A percentile compares a stretch with the other conserved stretches of the same genome.
Evolutionary conservation across 768 basidiomycete species (phyloP).

Genomic region (Xerocomellus dryophilus): DNA sequence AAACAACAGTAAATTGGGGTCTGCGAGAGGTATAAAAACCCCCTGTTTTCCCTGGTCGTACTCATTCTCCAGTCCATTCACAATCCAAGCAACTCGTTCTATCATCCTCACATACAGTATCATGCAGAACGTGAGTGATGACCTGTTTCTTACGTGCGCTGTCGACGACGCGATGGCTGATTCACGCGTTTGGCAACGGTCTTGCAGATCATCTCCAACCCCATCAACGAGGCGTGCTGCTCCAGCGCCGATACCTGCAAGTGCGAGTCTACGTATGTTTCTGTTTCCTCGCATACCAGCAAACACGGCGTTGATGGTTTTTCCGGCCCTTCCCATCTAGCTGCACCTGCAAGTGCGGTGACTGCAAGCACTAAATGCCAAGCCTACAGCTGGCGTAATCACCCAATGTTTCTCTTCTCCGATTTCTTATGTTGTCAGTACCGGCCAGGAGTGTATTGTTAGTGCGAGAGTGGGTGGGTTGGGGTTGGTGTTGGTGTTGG

Average conservation of each 20-base stretch:
- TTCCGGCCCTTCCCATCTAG: background rate
- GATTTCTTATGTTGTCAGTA: too few relatives aligned
- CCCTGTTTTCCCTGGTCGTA: too few relatives aligned
- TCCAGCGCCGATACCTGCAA: background rate
- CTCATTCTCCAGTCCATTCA: background rate
- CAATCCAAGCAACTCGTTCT: background rate
- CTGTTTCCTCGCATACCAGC: background rate
- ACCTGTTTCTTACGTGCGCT: background rate
- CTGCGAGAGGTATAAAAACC: conserved; percentile 4
- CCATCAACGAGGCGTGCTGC: conserved; percentile 18
- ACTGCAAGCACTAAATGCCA: conserved; percentile 15
- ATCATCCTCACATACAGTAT: background rate
- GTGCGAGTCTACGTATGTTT: conserved; percentile 8
- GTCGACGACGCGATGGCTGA: background rate
- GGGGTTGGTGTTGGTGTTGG: too few relatives aligned
- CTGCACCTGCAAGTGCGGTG: conserved; percentile 13
- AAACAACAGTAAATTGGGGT: conserved; percentile 1
- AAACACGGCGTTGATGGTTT: background rate
- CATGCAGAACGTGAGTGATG: conserved; percentile 18
- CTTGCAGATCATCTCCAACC: conserved; percentile 3
- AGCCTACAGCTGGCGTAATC: too few relatives aligned
- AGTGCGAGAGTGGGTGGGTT: background rate
- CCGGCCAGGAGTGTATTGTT: background rate
- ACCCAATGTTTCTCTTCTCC: background rate
- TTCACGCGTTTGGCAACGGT: background rate